phyloP scores from a whole-genome alignment of 805 yeast species.

The Ogataea pini region DNA sequence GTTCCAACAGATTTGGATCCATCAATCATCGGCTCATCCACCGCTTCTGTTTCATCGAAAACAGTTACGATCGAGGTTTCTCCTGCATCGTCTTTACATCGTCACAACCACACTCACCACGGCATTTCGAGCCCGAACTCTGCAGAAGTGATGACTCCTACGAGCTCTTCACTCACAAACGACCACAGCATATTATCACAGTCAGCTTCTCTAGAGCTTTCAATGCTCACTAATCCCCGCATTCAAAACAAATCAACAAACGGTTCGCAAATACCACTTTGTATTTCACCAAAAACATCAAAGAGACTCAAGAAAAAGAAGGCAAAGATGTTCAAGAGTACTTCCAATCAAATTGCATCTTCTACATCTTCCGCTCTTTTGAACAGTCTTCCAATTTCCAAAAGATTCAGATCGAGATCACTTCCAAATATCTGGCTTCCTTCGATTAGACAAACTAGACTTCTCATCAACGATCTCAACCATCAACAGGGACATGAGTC shows the following conservation, averaged over 20 bases:
- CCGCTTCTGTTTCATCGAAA: constrained; percentile 18
- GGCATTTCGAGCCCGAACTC: constrained; percentile 3
- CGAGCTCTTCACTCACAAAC: constrained; percentile 3
- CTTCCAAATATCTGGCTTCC: constrained; percentile 37
- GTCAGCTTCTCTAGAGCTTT: constrained; percentile 8
- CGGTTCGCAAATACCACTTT: background rate
- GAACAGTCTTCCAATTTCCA: constrained; percentile 23
- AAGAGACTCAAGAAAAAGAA: constrained; percentile 18
- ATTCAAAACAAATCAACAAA: background rate
- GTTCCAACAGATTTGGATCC: constrained; percentile 27
- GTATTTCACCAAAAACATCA: constrained; percentile 16
- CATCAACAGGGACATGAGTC: constrained; percentile 9
- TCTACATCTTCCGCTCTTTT: constrained; percentile 9
- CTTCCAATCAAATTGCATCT: constrained; percentile 8
- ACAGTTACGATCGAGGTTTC: constrained; percentile 15
- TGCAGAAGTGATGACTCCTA: constrained; percentile 9
- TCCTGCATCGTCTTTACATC: constrained; percentile 9
- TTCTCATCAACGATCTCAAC: constrained; percentile 22
- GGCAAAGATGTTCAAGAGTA: constrained; percentile 19
- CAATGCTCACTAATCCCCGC: background rate
- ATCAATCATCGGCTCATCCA: constrained; percentile 20
- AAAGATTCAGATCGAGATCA: constrained; percentile 36
- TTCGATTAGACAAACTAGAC: constrained; percentile 23
- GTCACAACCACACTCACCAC: constrained; percentile 5
- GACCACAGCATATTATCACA: constrained; percentile 8